Percentiles rank a stretch among this genome's conserved stretches.
Conservation (phyloP, 768 basidiomycete species). For the Lepiota brunneoincarnata region DNA sequence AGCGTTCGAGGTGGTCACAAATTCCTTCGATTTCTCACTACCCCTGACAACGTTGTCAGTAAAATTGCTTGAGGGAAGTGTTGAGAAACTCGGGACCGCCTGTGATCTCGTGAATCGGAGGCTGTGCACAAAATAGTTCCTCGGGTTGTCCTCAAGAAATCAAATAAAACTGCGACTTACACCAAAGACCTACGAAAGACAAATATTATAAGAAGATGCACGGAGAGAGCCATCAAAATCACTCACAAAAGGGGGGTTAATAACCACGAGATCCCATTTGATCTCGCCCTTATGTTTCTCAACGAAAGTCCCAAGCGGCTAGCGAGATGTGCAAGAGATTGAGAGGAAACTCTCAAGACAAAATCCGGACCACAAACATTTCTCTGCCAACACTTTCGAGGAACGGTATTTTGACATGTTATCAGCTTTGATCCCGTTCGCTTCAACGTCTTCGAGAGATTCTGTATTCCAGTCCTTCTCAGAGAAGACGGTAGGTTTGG, state of each 20-base stretch:
- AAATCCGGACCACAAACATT: constrained; percentile 27
- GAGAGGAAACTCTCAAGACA: background rate
- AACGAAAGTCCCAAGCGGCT: constrained; percentile 44
- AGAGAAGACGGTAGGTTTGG: constrained; percentile 29
- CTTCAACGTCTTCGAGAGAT: constrained; percentile 39
- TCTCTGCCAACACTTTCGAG: constrained; percentile 66
- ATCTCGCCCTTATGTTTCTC: constrained; percentile 39
- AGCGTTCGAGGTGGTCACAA: constrained; percentile 15
- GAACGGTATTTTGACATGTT: constrained; percentile 49
- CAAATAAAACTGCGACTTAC: constrained; percentile 15
- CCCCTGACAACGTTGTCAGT: constrained; percentile 23
- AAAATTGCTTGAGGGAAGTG: constrained; percentile 30
- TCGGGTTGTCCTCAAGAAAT: background rate
- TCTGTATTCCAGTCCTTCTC: constrained; percentile 64
- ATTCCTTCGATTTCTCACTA: constrained; percentile 18
- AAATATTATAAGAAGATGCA: background rate
- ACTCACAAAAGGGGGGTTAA: constrained; percentile 54
- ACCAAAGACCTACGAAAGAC: constrained; percentile 26
- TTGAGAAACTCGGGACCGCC: constrained; percentile 32
- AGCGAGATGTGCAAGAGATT: background rate
- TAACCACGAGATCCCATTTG: constrained; percentile 48
- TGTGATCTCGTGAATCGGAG: constrained; percentile 39
- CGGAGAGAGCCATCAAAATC: background rate
- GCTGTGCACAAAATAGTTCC: constrained; percentile 23
- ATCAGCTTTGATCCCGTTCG: constrained; percentile 44